These are phyloP conservation scores for Volutella citrinella DNA, from an alignment of 2,329 filamentous ascomycete species.

Conservation along the genomic window DNA sequence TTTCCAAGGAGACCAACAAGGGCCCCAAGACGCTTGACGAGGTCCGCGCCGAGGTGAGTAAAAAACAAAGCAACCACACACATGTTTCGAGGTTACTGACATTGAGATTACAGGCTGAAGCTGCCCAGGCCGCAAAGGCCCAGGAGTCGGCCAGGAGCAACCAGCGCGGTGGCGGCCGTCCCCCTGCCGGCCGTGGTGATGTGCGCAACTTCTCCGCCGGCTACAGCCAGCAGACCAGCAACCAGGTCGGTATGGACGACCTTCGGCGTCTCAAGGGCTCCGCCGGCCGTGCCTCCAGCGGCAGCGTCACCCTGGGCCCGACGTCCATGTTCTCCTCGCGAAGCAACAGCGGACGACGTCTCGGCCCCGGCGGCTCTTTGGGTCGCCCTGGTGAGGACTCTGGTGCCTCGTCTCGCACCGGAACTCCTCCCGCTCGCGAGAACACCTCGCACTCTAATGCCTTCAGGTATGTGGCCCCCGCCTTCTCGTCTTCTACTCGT, in stretches of 20 bases:
- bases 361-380: constrained; percentile 72
- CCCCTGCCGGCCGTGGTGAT: constrained; percentile 78
- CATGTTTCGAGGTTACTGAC: no score
- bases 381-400: constrained; percentile 79
- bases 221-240: constrained; percentile 71
- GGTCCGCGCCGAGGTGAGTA: constrained; percentile 73
- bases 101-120: constrained; percentile 67
- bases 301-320: constrained; percentile 70
- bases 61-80: neutral
- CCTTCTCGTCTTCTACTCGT: no score
- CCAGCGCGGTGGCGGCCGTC: constrained; percentile 68
- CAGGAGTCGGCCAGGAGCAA: constrained; percentile 64
- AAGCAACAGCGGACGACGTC: constrained; percentile 82
- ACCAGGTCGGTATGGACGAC: constrained; percentile 88
- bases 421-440: constrained; percentile 70
- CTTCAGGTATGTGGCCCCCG: constrained; percentile 84
- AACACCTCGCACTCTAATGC: constrained; percentile 74
- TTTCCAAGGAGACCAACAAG: constrained; percentile 85
- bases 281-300: constrained; percentile 56
- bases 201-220: constrained; percentile 76
- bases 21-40: constrained; percentile 95
- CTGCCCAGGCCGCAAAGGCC: constrained; percentile 75
- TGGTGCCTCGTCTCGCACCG: constrained; percentile 81
- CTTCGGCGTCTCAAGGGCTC: constrained; percentile 75
- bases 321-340: constrained; percentile 85